These are phyloP conservation scores for Lyophyllum decastes DNA, from an alignment of 768 basidiomycete species.

Conservation along the genomic window DNA sequence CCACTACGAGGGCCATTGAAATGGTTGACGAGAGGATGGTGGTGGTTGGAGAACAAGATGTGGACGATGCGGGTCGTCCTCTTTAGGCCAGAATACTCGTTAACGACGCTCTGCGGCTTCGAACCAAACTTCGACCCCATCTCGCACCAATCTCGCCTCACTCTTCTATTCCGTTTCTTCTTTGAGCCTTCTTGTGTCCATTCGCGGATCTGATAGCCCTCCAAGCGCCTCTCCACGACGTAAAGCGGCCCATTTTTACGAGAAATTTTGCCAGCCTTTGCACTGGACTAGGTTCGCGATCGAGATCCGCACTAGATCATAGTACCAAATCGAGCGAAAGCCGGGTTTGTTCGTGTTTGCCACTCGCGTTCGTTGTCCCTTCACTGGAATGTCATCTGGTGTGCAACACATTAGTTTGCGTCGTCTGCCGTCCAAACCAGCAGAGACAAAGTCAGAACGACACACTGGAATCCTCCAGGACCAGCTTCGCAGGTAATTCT, in stretches of 20 bases:
- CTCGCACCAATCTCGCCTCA: slow-evolving; percentile 14
- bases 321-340: slow-evolving; percentile 8
- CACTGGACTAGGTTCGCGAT: slow-evolving; percentile 6
- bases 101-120: slow-evolving; percentile 17
- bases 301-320: not conserved
- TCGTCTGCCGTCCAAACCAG: slow-evolving; percentile 34
- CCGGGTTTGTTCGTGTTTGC: slow-evolving; percentile 14
- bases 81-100: slow-evolving; percentile 26
- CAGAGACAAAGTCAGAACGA: slow-evolving; percentile 35
- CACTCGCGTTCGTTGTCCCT: slow-evolving; percentile 6
- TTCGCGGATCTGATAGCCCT: slow-evolving; percentile 7
- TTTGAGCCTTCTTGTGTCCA: slow-evolving; percentile 13
- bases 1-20: slow-evolving; percentile 30
- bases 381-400: slow-evolving; percentile 30
- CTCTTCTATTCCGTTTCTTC: slow-evolving; percentile 9
- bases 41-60: slow-evolving; percentile 41
- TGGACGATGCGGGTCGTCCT: slow-evolving; percentile 29
- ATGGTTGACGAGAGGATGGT: slow-evolving; percentile 26
- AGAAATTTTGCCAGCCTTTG: not conserved
- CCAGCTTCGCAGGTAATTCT: slow-evolving; percentile 66
- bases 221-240: slow-evolving; percentile 10
- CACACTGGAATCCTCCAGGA: slow-evolving; percentile 80
- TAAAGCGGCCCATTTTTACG: slow-evolving; percentile 9
- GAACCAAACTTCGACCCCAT: slow-evolving; percentile 13
- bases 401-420: slow-evolving; percentile 54